Percentiles rank a stretch among this genome's conserved stretches.
Conservation (phyloP, 768 basidiomycete species). For the Hericium alpestre region DNA sequence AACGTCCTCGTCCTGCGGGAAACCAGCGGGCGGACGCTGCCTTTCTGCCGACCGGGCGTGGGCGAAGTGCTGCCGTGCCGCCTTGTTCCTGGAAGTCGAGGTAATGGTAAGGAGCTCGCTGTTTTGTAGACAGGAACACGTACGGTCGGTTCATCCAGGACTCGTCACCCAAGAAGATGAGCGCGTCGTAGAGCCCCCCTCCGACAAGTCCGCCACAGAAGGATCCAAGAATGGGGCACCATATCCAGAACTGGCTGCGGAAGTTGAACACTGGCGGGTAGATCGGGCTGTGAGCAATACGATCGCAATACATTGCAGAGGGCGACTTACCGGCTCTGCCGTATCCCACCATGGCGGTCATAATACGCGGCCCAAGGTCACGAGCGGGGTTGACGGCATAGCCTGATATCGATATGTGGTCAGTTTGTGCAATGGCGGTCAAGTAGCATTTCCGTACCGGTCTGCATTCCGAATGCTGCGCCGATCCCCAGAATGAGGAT, state of each 20-base stretch:
- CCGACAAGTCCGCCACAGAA: conserved; percentile 49
- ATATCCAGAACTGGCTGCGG: conserved; percentile 61
- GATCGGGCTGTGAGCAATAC: neutral
- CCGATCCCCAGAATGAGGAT: conserved; percentile 50
- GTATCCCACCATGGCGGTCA: conserved; percentile 69
- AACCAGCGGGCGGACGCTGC: neutral
- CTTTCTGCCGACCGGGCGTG: neutral
- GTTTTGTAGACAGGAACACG: conserved; percentile 10
- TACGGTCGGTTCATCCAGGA: conserved; percentile 45
- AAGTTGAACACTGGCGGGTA: conserved; percentile 25
- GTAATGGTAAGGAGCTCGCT: neutral
- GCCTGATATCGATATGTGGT: conserved; percentile 20
- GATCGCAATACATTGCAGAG: neutral
- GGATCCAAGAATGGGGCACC: conserved; percentile 53
- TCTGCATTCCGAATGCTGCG: conserved; percentile 49
- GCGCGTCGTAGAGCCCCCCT: conserved; percentile 44
- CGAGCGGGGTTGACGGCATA: conserved; percentile 63
- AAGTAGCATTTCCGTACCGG: conserved; percentile 15
- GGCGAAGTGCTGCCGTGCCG: neutral
- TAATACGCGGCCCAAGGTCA: conserved; percentile 57
- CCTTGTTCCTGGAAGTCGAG: neutral
- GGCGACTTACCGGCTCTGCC: conserved; percentile 30
- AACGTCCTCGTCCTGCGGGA: neutral
- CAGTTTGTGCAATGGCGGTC: no score
- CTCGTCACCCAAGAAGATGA: conserved; percentile 48